Evolutionary conservation across 2,329 filamentous ascomycete species (phyloP).

Genomic region (Lasiodiplodia citricola): DNA sequence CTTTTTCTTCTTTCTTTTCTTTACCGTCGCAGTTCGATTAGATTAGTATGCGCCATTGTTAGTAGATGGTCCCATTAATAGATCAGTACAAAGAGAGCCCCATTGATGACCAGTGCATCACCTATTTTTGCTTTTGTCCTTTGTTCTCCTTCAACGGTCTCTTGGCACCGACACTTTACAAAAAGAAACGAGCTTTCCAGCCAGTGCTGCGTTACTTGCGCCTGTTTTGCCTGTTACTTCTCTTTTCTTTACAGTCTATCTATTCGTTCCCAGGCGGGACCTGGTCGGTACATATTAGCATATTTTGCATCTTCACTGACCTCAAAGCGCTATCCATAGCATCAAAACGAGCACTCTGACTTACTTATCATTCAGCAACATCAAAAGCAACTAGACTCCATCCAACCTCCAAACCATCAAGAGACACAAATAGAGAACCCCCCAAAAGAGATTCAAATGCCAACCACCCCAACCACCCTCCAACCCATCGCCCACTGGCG

Average conservation of each 20-base stretch:
- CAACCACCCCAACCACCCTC: background rate
- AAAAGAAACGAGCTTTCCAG: background rate
- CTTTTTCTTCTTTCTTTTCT: too few relatives aligned
- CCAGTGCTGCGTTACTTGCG: background rate
- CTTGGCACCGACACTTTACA: background rate
- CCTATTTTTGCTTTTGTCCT: background rate
- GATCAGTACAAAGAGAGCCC: background rate
- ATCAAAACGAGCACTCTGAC: background rate
- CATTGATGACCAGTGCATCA: background rate
- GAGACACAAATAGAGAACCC: background rate
- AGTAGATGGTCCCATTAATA: background rate
- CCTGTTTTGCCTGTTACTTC: background rate
- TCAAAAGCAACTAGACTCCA: background rate
- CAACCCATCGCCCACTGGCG: conserved; percentile 3
- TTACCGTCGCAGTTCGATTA: background rate
- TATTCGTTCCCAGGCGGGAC: background rate
- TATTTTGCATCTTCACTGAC: background rate
- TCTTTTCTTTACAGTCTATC: background rate
- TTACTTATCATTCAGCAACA: background rate
- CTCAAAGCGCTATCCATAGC: background rate
- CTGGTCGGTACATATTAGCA: background rate
- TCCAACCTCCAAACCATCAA: background rate
- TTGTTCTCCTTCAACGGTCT: background rate
- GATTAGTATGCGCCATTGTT: background rate
- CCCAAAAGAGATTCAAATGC: background rate